A percentile compares a stretch with the other conserved stretches of the same genome.
These are phyloP conservation scores for Lodderomyces parapsilosis DNA, from an alignment of 1,139 yeast species.

Conservation along the genomic window DNA sequence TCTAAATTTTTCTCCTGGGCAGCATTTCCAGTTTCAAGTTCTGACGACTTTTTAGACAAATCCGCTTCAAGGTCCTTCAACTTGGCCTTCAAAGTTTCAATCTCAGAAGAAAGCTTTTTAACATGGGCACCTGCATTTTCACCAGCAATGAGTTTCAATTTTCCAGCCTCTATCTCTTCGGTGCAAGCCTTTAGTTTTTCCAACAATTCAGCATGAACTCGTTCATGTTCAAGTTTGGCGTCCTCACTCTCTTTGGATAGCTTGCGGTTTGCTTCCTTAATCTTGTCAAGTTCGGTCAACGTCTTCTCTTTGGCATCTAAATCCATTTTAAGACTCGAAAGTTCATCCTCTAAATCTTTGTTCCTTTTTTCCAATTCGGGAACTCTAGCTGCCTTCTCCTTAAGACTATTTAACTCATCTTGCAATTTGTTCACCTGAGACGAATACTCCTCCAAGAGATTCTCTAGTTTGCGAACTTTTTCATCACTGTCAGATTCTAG, in stretches of 20 bases:
- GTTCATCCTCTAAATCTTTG: background rate
- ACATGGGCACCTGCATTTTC: background rate
- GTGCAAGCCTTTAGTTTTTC: background rate
- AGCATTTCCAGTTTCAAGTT: background rate
- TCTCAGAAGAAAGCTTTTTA: background rate
- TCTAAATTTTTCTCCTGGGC: background rate
- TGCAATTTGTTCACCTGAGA: background rate
- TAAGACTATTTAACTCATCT: background rate
- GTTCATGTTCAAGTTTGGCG: background rate
- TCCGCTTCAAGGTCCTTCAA: background rate
- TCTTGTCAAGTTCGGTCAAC: background rate
- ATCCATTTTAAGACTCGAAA: background rate
- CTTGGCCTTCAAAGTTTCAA: background rate
- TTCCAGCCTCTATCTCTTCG: background rate
- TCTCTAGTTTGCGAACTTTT: background rate
- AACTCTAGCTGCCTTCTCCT: background rate
- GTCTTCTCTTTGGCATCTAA: background rate
- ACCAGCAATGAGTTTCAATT: background rate
- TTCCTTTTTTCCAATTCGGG: background rate
- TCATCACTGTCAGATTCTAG: conserved; percentile 1
- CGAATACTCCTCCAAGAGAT: background rate
- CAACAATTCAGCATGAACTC: background rate
- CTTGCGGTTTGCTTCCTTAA: background rate
- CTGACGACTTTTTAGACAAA: background rate
- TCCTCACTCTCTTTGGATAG: background rate